Evolutionary conservation across 192 early-diverging fungal genomes (phyloP).

Genomic region (Chytriomyces sp.): DNA sequence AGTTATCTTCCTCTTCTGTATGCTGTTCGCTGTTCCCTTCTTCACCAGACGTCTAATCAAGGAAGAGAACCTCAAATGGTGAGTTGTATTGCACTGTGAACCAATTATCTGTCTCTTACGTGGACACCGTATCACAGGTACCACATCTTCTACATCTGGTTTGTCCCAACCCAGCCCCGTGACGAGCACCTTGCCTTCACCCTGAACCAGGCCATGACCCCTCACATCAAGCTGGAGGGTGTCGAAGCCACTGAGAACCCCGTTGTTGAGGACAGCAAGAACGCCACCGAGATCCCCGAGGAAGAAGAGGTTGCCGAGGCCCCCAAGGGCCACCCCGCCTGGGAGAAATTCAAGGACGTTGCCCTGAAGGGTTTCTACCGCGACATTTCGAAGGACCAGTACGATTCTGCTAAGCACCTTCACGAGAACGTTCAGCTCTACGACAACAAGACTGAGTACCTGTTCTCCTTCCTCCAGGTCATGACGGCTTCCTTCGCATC

Average conservation of each 20-base stretch:
- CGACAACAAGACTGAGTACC: constrained; percentile 28
- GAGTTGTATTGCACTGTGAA: too few relatives aligned
- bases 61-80: constrained; percentile 70
- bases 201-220: constrained; percentile 1
- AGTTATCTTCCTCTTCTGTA: constrained; percentile 69
- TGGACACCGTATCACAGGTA: too few relatives aligned
- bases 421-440: background rate
- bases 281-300: constrained; percentile 12
- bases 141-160: constrained; percentile 64
- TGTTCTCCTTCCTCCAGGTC: too few relatives aligned
- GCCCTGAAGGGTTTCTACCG: background rate
- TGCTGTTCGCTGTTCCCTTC: constrained; percentile 54
- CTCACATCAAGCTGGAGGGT: constrained; percentile 28
- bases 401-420: too few relatives aligned
- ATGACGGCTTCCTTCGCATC: constrained; percentile 83
- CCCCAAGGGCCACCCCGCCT: too few relatives aligned
- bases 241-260: constrained; percentile 32
- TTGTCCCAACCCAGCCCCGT: constrained; percentile 52
- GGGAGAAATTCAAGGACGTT: too few relatives aligned
- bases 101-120: too few relatives aligned
- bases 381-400: background rate
- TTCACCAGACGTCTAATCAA: constrained; percentile 63
- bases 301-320: background rate
- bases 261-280: constrained; percentile 37
- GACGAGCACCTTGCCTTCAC: constrained; percentile 32